Conservation (phyloP, 352 stramenopile genomes). For the Globisporangium yorkense region DNA sequence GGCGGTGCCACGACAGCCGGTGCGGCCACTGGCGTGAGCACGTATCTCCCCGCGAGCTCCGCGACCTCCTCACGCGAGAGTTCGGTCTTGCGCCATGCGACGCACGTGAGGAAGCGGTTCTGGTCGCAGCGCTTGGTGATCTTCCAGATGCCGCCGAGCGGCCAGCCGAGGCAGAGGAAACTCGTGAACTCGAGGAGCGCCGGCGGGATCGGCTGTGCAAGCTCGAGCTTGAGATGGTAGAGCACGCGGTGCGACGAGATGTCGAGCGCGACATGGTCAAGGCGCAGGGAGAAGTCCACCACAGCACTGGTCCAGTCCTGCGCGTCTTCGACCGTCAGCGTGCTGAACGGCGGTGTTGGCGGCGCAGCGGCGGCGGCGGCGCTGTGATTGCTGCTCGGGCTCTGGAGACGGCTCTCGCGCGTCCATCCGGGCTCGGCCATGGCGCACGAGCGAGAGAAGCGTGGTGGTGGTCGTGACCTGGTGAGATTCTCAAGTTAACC, state of each 20-base stretch:
- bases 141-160: slow-evolving; percentile 47
- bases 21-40: slow-evolving; percentile 1
- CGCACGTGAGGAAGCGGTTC: slow-evolving; percentile 26
- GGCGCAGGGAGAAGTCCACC: slow-evolving; percentile 27
- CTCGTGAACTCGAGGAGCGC: slow-evolving; percentile 25
- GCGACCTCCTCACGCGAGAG: slow-evolving; percentile 31
- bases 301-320: slow-evolving; percentile 43
- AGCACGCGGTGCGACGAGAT: slow-evolving; percentile 38
- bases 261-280: slow-evolving; percentile 43
- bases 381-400: not conserved
- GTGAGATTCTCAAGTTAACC: too few species aligned
- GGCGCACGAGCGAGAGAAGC: too few species aligned
- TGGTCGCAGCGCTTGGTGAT: slow-evolving; percentile 26
- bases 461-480: too few species aligned
- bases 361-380: not conserved
- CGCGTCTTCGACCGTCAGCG: slow-evolving; percentile 14
- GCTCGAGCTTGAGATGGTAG: slow-evolving; percentile 38
- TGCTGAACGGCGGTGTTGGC: not conserved
- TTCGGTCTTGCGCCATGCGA: slow-evolving; percentile 47
- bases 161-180: slow-evolving; percentile 43
- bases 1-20: not conserved
- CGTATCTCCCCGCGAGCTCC: slow-evolving; percentile 28
- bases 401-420: not conserved
- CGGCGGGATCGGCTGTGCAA: slow-evolving; percentile 30
- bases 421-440: not conserved